Base-by-base conservation (phyloP, 73 alveolate genomes). In the Blepharisma japonicum region DNA sequence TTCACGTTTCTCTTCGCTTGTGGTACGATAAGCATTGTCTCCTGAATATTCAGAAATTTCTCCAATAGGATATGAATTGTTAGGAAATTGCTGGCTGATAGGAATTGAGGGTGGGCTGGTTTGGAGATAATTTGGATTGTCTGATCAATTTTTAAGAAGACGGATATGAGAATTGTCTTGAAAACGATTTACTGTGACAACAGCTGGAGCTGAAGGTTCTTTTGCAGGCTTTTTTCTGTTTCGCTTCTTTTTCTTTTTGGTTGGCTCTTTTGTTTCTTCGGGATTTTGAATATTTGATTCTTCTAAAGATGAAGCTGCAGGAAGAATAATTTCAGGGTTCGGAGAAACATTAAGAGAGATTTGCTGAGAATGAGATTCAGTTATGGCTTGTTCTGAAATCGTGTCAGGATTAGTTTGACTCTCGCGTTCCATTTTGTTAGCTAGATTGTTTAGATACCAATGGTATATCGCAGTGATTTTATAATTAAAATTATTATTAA, bases 61-160 rank as follows among this genome's bases (percentile, higher is more conserved):
- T 6, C 98, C 97, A 6, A 77, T 77, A 7, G 98, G 98, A 86
- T 81, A 94, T 47, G 79, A 86, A 32, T 87, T 89, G 20, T 92
- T 89, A 6, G 96, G 93, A 86, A 85, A 96, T 83, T 94, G 85
- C 78, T 94, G 85, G 51, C 84, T 85, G 14, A 96, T 88, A 21
- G 96, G 93, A 74, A 92, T 86, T n/a, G 98, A 89, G 20, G 98
- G 98, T 20, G 96, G 97, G 80, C 89, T 77, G 0, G 99, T 96
- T 87, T 96, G 94, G 79, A 88, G 71, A 84, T 90, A 89, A 8
- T 53, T 66, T 9, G 55, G 74, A n/a, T 79, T 68, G 76, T 85
- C 96, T 80, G 79, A 50, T 96, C 97, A 91, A 67, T 84, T 72
- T 27, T 95, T 95, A 55, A 93, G 71, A 6, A 82, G 45, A 32